These are phyloP conservation scores for Pleurotus platypus DNA, from an alignment of 768 basidiomycete genomes.

Conservation along the genomic window DNA sequence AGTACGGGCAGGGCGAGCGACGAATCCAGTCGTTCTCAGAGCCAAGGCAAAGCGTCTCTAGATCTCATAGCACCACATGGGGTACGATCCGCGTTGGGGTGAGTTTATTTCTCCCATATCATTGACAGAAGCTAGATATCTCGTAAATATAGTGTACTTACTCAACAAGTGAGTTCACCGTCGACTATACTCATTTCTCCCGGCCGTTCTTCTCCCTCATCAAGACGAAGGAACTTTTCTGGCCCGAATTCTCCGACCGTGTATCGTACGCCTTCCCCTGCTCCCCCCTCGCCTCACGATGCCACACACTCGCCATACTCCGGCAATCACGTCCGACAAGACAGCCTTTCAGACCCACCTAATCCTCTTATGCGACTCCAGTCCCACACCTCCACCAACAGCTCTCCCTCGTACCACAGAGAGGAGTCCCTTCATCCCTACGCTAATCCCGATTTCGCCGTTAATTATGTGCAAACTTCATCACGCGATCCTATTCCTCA, in stretches of 20 bases:
- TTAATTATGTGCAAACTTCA: conserved; percentile 19
- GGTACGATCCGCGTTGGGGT: conserved; percentile 59
- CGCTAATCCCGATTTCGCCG: conserved; percentile 71
- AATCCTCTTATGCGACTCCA: neutral
- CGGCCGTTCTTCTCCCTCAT: conserved; percentile 21
- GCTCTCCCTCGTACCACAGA: conserved; percentile 19
- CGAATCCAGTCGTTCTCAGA: conserved; percentile 56
- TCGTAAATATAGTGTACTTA: conserved; percentile 40
- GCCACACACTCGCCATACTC: conserved; percentile 16
- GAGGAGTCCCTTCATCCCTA: conserved; percentile 64
- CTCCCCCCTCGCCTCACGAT: conserved; percentile 17
- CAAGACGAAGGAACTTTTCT: conserved; percentile 37
- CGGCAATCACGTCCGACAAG: conserved; percentile 10
- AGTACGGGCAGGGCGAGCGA: conserved; percentile 51
- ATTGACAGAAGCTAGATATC: conserved; percentile 5
- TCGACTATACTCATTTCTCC: conserved; percentile 42
- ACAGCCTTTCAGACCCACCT: conserved; percentile 2
- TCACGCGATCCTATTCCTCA: conserved; percentile 23
- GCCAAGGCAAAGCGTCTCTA: conserved; percentile 52
- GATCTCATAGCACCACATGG: conserved; percentile 52
- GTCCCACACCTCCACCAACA: conserved; percentile 2
- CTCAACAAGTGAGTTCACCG: conserved; percentile 55
- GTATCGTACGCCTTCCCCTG: conserved; percentile 24
- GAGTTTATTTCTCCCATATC: conserved; percentile 25
- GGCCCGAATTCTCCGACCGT: conserved; percentile 24